phyloP scores from a whole-genome alignment of 2,329 filamentous ascomycete species.

The Annulohypoxylon truncatum region DNA sequence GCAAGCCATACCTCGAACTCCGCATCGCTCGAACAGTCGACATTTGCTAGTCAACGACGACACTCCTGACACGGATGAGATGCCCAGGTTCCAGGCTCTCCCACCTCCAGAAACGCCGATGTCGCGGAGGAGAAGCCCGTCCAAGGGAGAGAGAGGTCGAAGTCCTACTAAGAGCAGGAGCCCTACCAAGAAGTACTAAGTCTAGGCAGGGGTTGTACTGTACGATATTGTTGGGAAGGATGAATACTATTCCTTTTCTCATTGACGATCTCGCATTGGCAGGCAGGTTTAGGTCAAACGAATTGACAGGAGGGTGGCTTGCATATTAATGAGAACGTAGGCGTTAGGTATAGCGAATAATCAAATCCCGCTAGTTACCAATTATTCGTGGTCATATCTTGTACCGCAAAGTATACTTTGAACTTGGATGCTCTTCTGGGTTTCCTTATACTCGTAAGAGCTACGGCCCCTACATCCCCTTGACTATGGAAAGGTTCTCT shows the following conservation, averaged over 20 bases:
- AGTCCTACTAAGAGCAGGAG: constrained; percentile 56
- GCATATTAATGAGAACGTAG: constrained; percentile 1
- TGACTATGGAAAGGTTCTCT: too few species aligned
- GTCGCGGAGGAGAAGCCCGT: constrained; percentile 51
- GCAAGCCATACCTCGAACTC: constrained; percentile 48
- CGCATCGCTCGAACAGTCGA: constrained; percentile 39
- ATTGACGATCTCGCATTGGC: not conserved
- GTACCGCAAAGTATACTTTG: not conserved
- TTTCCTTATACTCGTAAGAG: too few species aligned
- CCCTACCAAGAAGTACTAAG: constrained; percentile 58
- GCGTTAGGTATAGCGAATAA: not conserved
- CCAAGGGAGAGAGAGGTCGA: constrained; percentile 60
- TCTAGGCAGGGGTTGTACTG: not conserved
- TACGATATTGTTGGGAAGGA: constrained; percentile 4
- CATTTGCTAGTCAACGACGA: constrained; percentile 44
- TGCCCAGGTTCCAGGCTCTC: constrained; percentile 55
- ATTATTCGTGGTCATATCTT: not conserved
- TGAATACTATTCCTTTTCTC: not conserved
- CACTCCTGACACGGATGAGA: constrained; percentile 62
- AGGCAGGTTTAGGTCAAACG: not conserved
- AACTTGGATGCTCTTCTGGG: not conserved
- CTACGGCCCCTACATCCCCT: too few species aligned
- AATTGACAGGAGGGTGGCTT: not conserved
- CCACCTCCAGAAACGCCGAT: constrained; percentile 53
- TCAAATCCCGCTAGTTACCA: not conserved